Percentiles rank a stretch among this genome's conserved stretches.
Evolutionary conservation across 208 protist genomes (phyloP).

Genomic region (Wallacemonas sp.): DNA sequence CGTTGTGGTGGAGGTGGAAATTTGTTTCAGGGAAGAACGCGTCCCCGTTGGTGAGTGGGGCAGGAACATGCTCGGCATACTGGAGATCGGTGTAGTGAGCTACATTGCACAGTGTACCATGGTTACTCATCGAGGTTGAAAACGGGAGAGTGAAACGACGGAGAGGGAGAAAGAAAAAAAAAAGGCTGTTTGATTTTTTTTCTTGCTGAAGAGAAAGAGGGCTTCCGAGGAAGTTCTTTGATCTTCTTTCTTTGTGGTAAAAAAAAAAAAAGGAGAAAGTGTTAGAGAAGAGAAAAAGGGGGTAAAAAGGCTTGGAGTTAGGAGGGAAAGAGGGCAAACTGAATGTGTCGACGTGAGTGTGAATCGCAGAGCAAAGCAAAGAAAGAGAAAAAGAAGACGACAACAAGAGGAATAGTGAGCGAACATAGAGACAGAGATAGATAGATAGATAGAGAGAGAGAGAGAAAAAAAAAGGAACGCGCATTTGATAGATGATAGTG

Average conservation of each 20-base stretch:
- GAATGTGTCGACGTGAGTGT: conserved; percentile 1
- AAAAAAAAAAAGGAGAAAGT: conserved; percentile 11
- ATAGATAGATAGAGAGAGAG: neutral
- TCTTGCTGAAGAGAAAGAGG: neutral
- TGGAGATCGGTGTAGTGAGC: conserved; percentile 34
- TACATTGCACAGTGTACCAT: conserved; percentile 36
- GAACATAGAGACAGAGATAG: no score
- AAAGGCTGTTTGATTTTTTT: neutral
- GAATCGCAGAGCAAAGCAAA: neutral
- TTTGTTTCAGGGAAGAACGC: no score
- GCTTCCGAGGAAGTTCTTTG: conserved; percentile 7
- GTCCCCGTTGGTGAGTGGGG: conserved; percentile 9
- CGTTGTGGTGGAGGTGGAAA: no score
- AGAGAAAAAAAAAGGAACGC: neutral
- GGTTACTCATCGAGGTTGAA: conserved; percentile 32
- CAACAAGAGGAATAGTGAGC: neutral
- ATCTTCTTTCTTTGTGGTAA: neutral
- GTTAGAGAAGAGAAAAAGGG: neutral
- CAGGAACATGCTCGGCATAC: conserved; percentile 2
- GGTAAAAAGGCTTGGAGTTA: conserved; percentile 7
- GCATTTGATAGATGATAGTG: no score
- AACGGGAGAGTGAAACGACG: neutral
- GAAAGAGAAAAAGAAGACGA: neutral
- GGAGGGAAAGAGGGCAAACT: conserved; percentile 7
- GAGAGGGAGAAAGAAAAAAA: neutral